phyloP scores from a whole-genome alignment of 1,284 basidiomycete species.

The Wolfiporia cocos region DNA sequence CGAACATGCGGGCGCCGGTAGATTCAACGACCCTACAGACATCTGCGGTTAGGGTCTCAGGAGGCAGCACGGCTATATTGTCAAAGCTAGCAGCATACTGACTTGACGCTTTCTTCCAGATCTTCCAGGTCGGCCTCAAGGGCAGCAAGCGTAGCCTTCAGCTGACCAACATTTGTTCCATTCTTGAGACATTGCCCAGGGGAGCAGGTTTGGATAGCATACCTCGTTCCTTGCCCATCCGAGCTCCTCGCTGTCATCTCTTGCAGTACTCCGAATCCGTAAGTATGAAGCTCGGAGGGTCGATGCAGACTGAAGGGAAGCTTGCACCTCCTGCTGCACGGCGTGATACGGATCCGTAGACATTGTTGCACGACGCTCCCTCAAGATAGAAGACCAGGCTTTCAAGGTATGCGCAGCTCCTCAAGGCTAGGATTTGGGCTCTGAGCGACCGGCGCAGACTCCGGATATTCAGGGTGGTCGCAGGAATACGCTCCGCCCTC shows the following conservation, averaged over 20 bases:
- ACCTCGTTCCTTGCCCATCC: slow-evolving; percentile 72
- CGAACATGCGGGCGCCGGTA: slow-evolving; percentile 78
- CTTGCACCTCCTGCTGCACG: slow-evolving; percentile 72
- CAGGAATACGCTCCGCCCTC: no score
- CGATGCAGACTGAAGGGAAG: slow-evolving; percentile 60
- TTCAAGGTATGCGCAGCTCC: no score
- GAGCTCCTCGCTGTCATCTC: slow-evolving; percentile 66
- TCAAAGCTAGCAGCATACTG: slow-evolving; percentile 18
- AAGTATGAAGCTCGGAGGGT: slow-evolving; percentile 71
- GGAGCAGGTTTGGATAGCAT: slow-evolving; percentile 16
- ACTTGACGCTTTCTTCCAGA: slow-evolving; percentile 84
- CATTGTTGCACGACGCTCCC: slow-evolving; percentile 35
- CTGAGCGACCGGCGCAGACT: no score
- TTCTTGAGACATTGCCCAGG: background rate
- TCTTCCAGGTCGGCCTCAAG: slow-evolving; percentile 85
- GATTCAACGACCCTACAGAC: slow-evolving; percentile 69
- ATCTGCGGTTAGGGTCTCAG: background rate
- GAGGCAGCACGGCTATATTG: background rate
- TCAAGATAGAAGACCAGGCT: no score
- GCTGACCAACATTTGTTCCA: slow-evolving; percentile 31
- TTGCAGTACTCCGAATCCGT: slow-evolving; percentile 67
- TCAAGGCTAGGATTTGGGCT: no score
- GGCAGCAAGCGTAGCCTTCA: slow-evolving; percentile 68
- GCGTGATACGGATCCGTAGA: slow-evolving; percentile 79
- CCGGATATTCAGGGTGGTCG: no score